Base-by-base conservation (phyloP, 257 asterid genomes). In the Nicotiana undulata region DNA sequence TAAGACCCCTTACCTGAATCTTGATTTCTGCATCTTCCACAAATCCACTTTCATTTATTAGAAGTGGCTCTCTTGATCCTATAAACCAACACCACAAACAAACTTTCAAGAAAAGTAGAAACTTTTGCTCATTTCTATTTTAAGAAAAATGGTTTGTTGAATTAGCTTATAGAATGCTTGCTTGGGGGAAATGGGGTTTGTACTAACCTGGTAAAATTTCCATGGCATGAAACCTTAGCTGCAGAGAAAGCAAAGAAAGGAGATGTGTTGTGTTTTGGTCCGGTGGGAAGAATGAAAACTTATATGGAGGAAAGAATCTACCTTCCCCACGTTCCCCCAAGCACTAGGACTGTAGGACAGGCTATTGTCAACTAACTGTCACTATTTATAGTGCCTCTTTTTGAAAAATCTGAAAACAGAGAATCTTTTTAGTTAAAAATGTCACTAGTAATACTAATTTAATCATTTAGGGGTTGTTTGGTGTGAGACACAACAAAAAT, bases 1-100 rank as follows among this genome's bases (percentile, higher is more conserved):
- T 83, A 74, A 92, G 87, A 37, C 84, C 83, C 83, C 93, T 88
- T 31, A 93, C 91, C 90, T 89, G 90, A 11, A 93, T 86, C 79
- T 88, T 89, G 24, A 82, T 84, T 12, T 40, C 90, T 15, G 77
- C 63, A 9, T 67, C 32, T 2, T 32, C 64, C 15, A 22, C 72
- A 37, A 22, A 67, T 44, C 80, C 86, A 67, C 80, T 65, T 32
- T 76, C 85, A 63, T 60, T 70, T 20, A 7, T 82, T 16, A 93
- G 82, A 81, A 90, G 83, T 82, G 56, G 89, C 79, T 88, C 89
- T 46, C 77, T 80, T 64, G 65, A 86, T 79, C 84, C 88, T 58
- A 34, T 77, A 6, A 58, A 32, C 59, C 7, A 70, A 77, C 1
- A 34, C 70, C 80, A 3, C 34, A 58, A 31, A 76, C 9, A 59